A percentile compares a stretch with the other conserved stretches of the same genome.
Evolutionary conservation across 495 filamentous ascomycete genomes (phyloP).

Genomic region (Thozetella sp.): DNA sequence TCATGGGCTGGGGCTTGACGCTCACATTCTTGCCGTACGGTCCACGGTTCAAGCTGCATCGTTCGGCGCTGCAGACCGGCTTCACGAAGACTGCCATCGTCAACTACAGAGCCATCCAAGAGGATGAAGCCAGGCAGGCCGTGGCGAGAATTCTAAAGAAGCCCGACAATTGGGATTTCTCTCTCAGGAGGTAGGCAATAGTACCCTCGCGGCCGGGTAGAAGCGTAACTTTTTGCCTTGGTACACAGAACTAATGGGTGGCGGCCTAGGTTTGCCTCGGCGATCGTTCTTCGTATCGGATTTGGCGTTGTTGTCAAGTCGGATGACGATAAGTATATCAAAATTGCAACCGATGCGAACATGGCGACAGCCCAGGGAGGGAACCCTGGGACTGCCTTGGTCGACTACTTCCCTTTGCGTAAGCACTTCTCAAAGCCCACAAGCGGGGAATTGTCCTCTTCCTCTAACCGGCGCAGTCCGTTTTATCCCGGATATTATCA

Average conservation of each 20-base stretch:
- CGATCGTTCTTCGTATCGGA: constrained; percentile 41
- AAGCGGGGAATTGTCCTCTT: constrained; percentile 7
- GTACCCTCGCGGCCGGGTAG: not conserved
- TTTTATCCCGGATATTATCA: constrained; percentile 27
- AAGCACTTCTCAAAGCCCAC: constrained; percentile 21
- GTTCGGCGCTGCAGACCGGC: constrained; percentile 31
- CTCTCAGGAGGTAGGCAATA: constrained; percentile 4
- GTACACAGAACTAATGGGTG: not conserved
- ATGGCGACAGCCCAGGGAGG: constrained; percentile 44
- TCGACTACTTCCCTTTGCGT: constrained; percentile 42
- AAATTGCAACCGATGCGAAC: constrained; percentile 43
- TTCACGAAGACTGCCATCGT: constrained; percentile 28
- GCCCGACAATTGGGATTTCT: constrained; percentile 6
- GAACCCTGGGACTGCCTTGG: constrained; percentile 37
- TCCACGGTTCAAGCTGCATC: constrained; percentile 35
- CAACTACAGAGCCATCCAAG: constrained; percentile 23
- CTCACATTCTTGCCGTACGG: constrained; percentile 39
- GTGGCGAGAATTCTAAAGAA: constrained; percentile 1
- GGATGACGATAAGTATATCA: constrained; percentile 42
- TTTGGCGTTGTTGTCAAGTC: constrained; percentile 43
- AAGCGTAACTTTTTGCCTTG: too few relatives aligned
- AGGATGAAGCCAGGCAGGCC: constrained; percentile 18
- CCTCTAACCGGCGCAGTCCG: constrained; percentile 7
- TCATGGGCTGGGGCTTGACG: constrained; percentile 33
- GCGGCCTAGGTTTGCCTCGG: constrained; percentile 17